A percentile compares a stretch with the other conserved stretches of the same genome.
These are phyloP conservation scores for Aleurites moluccanus DNA, from an alignment of 441 rosid species.

Conservation along the genomic window DNA sequence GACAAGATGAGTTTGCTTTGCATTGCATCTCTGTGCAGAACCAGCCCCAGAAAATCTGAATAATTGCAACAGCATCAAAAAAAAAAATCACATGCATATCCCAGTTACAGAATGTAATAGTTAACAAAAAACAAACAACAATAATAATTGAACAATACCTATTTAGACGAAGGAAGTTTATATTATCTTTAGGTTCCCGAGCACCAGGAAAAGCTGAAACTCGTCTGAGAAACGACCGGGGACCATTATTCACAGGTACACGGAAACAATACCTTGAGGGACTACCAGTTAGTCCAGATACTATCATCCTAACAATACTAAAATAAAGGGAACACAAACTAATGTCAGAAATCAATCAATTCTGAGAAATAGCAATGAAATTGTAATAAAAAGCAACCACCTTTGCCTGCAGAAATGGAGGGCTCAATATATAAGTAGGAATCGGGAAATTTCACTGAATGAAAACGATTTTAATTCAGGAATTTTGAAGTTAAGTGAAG, in stretches of 20 bases:
- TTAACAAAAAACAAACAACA: background rate
- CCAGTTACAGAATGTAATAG: constrained; percentile 9
- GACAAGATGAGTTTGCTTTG: constrained; percentile 29
- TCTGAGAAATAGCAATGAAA: background rate
- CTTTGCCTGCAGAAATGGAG: too few species aligned
- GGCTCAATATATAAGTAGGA: background rate
- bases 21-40: constrained; percentile 36
- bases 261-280: constrained; percentile 52
- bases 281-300: constrained; percentile 62
- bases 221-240: constrained; percentile 28
- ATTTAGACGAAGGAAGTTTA: constrained; percentile 25
- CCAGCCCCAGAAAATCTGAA: constrained; percentile 34
- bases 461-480: too few species aligned
- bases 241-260: constrained; percentile 24
- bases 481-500: background rate
- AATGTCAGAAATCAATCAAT: constrained; percentile 6
- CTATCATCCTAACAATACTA: constrained; percentile 45
- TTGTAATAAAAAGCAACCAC: too few species aligned
- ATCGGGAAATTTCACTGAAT: too few species aligned
- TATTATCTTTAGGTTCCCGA: constrained; percentile 29
- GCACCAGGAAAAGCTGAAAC: constrained; percentile 37
- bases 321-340: background rate
- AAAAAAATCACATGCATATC: constrained; percentile 6
- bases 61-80: constrained; percentile 16
- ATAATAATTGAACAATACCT: constrained; percentile 42